phyloP scores from a whole-genome alignment of 768 basidiomycete genomes.

The Panellus pusillus region DNA sequence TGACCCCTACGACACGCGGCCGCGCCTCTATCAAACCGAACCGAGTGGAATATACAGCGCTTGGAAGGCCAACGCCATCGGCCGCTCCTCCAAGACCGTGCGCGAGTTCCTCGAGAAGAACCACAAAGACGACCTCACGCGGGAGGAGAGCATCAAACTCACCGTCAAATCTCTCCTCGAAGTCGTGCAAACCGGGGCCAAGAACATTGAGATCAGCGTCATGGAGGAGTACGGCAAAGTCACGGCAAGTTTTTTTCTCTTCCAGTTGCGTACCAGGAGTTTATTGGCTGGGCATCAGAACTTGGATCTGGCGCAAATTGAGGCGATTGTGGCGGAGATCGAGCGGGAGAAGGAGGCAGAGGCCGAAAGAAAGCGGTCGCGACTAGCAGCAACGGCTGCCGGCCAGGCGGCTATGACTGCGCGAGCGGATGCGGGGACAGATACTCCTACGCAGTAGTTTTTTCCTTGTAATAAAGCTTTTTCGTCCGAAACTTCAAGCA shows the following conservation, averaged over 20 bases:
- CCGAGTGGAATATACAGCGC: slow-evolving; percentile 97
- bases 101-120: slow-evolving; percentile 99
- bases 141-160: slow-evolving; percentile 91
- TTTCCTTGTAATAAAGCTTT: slow-evolving; percentile 7
- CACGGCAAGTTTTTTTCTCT: slow-evolving; percentile 54
- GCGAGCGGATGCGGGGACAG: slow-evolving; percentile 41
- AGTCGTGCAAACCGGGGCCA: slow-evolving; percentile 99
- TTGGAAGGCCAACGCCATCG: slow-evolving; percentile 99
- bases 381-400: slow-evolving; percentile 48
- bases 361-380: neutral
- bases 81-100: slow-evolving; percentile 96
- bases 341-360: slow-evolving; percentile 89
- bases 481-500: neutral
- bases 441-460: slow-evolving; percentile 29
- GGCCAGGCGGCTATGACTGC: slow-evolving; percentile 86
- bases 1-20: slow-evolving; percentile 86
- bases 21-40: slow-evolving; percentile 94
- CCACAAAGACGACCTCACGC: slow-evolving; percentile 84
- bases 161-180: slow-evolving; percentile 95
- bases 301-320: slow-evolving; percentile 83
- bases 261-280: neutral
- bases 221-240: slow-evolving; percentile 96
- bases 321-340: slow-evolving; percentile 88
- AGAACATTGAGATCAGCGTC: slow-evolving; percentile 98
- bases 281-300: slow-evolving; percentile 49